These are phyloP conservation scores for Erucastrum elatum DNA, from an alignment of 345 rosid genomes.

Conservation along the genomic window DNA sequence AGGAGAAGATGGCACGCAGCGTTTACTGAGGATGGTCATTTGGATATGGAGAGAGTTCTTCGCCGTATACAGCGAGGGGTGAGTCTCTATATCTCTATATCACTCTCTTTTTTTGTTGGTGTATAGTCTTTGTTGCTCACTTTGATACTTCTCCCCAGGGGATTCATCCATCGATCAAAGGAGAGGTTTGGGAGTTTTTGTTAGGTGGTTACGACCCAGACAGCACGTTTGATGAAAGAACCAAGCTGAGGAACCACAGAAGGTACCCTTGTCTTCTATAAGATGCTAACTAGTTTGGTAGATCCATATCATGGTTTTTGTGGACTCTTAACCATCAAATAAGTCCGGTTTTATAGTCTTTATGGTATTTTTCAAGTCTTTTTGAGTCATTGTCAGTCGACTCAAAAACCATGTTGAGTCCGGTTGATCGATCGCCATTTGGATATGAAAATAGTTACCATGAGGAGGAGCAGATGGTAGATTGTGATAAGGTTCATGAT, in stretches of 20 bases:
- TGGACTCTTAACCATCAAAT: too few relatives aligned
- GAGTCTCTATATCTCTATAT: constrained; percentile 3
- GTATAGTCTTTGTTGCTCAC: constrained; percentile 12
- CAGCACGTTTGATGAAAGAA: constrained; percentile 71
- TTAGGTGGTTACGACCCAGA: constrained; percentile 89
- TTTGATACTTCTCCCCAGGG: constrained; percentile 56
- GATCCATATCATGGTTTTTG: neutral
- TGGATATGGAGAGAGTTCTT: constrained; percentile 84
- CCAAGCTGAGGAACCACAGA: constrained; percentile 59
- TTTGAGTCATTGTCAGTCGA: too few relatives aligned
- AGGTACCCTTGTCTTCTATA: constrained; percentile 49
- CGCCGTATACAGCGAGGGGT: constrained; percentile 90
- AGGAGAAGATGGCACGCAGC: constrained; percentile 87
- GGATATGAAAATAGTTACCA: too few relatives aligned
- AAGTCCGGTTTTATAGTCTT: too few relatives aligned
- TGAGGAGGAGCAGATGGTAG: too few relatives aligned
- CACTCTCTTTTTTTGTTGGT: constrained; percentile 1
- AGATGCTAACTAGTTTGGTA: neutral
- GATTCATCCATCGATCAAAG: constrained; percentile 86
- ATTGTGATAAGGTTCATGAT: too few relatives aligned
- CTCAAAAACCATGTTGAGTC: too few relatives aligned
- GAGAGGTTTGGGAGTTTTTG: constrained; percentile 87
- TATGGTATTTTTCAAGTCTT: too few relatives aligned
- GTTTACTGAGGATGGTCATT: constrained; percentile 72
- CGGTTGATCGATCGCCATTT: too few relatives aligned